These are phyloP conservation scores for Cladosporium sp. DNA, from an alignment of 2,329 filamentous ascomycete species.

Conservation along the genomic window DNA sequence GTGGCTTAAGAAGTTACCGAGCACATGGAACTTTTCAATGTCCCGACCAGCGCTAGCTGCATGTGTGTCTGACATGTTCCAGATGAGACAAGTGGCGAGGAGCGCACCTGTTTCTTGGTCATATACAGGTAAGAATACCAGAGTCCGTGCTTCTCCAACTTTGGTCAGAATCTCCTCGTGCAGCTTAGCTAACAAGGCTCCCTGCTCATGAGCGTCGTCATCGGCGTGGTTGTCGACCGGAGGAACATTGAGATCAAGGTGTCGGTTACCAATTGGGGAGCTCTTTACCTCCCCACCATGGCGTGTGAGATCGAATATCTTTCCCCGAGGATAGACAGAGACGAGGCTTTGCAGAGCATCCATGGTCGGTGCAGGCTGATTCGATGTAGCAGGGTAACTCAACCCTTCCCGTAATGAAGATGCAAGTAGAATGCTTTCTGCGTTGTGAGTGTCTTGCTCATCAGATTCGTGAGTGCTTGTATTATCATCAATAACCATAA, in stretches of 20 bases:
- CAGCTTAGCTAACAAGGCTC: neutral
- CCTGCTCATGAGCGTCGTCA: no score
- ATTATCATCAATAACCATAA: neutral
- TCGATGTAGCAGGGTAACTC: neutral
- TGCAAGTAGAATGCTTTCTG: neutral
- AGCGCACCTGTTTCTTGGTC: conserved; percentile 41
- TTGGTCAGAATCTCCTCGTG: conserved; percentile 29
- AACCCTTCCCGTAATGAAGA: neutral
- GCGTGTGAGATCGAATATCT: neutral
- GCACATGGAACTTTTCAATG: conserved; percentile 39
- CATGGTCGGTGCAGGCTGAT: neutral
- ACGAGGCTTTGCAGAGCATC: neutral
- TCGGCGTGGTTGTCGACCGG: neutral
- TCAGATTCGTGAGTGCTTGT: neutral
- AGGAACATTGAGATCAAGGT: neutral
- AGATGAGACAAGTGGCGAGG: conserved; percentile 42
- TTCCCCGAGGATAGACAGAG: neutral
- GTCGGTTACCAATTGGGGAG: neutral
- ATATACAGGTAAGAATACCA: conserved; percentile 51
- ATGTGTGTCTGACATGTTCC: conserved; percentile 34
- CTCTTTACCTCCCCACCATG: neutral
- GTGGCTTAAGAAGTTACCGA: conserved; percentile 26
- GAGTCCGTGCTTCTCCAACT: conserved; percentile 24
- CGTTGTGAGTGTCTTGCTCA: neutral
- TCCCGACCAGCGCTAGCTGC: conserved; percentile 13